Conservation (phyloP, 83 land plant species). For the Thuja plicata region DNA sequence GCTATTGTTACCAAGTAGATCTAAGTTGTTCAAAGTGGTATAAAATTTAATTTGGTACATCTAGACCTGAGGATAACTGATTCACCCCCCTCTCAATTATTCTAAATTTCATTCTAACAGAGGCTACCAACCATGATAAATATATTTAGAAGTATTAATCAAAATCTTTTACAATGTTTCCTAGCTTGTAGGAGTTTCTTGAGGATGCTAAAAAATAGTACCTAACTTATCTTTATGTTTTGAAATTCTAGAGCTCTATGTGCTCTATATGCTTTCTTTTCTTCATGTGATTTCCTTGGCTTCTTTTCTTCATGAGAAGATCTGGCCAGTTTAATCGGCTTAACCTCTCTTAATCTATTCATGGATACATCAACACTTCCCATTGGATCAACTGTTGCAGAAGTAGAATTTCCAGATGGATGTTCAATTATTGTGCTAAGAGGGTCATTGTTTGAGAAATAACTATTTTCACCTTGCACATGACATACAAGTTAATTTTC, state of each 20-base stretch:
- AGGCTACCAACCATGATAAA: not conserved
- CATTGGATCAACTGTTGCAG: constrained; percentile 5
- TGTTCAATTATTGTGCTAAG: constrained; percentile 33
- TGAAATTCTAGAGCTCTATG: constrained; percentile 82
- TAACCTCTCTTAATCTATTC: constrained; percentile 53
- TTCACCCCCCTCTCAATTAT: too few species aligned
- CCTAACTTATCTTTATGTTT: constrained; percentile 97
- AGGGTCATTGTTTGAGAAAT: constrained; percentile 34
- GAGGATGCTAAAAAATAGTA: constrained; percentile 11
- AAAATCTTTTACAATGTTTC: not conserved
- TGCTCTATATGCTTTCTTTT: constrained; percentile 63
- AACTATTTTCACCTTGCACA: constrained; percentile 29
- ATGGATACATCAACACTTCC: constrained; percentile 41
- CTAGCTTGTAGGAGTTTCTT: not conserved
- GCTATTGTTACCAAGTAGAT: too few species aligned
- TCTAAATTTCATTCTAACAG: too few species aligned
- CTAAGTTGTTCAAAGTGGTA: too few species aligned
- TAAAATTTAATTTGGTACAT: too few species aligned
- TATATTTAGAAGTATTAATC: not conserved
- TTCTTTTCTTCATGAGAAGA: constrained; percentile 79
- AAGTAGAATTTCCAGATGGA: constrained; percentile 22
- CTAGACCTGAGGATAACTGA: too few species aligned
- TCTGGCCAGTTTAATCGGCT: constrained; percentile 49
- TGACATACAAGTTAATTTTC: constrained; percentile 59
- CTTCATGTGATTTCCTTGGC: constrained; percentile 55